Evolutionary conservation across 2,329 filamentous ascomycete genomes (phyloP).

Genomic region (Thyridium curvatum): DNA sequence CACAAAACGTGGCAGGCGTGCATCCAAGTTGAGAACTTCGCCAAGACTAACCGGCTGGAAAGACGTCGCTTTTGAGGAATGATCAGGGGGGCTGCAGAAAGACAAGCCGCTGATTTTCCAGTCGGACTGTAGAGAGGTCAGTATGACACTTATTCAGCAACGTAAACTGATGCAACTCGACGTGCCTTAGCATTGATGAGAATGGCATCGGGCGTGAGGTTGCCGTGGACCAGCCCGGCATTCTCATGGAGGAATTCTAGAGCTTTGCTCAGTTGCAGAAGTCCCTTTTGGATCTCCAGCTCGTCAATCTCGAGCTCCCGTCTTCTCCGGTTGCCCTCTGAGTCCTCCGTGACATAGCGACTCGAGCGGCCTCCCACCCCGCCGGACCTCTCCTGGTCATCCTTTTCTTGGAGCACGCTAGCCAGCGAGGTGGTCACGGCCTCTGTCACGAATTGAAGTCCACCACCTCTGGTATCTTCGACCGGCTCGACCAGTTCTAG

Average conservation of each 20-base stretch:
- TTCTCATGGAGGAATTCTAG: conserved; percentile 18
- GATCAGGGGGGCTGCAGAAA: conserved; percentile 77
- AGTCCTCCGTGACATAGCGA: conserved; percentile 74
- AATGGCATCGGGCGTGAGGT: conserved; percentile 87
- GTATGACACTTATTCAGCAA: background rate
- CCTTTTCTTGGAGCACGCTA: conserved; percentile 77
- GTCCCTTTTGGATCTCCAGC: conserved; percentile 92
- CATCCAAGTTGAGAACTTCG: conserved; percentile 79
- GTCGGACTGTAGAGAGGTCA: conserved; percentile 59
- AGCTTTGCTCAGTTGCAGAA: conserved; percentile 63
- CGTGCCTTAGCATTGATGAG: conserved; percentile 86
- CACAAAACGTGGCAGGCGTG: conserved; percentile 72
- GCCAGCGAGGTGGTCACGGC: conserved; percentile 84
- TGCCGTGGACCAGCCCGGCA: conserved; percentile 71
- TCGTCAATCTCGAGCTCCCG: conserved; percentile 92
- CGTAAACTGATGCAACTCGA: conserved; percentile 5
- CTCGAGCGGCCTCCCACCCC: conserved; percentile 66
- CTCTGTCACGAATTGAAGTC: conserved; percentile 93
- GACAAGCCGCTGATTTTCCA: conserved; percentile 97
- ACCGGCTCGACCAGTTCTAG: conserved; percentile 91
- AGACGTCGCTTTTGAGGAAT: conserved; percentile 66
- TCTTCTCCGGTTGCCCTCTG: conserved; percentile 64
- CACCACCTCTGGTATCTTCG: conserved; percentile 86
- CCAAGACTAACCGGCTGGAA: conserved; percentile 75
- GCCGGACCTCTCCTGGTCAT: conserved; percentile 70